Conservation (phyloP, 768 basidiomycete genomes). For the Glaciozyma martinii region DNA sequence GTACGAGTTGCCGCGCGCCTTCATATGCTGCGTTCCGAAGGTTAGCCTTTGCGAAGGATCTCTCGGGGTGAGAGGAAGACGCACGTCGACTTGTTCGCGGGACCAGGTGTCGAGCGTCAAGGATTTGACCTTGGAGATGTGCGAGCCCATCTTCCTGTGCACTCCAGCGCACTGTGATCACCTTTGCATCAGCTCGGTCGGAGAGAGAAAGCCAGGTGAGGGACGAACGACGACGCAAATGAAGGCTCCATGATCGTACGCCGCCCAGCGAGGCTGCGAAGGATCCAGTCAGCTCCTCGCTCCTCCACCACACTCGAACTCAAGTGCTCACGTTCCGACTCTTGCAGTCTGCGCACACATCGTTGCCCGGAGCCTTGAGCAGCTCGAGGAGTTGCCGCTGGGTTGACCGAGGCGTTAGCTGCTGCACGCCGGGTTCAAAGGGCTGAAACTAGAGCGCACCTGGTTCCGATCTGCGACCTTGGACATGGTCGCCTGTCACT, state of each 20-base stretch:
- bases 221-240: constrained; percentile 52
- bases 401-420: background rate
- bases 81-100: constrained; percentile 77
- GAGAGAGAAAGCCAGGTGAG: constrained; percentile 21
- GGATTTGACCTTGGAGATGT: constrained; percentile 93
- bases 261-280: constrained; percentile 59
- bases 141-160: constrained; percentile 89
- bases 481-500: background rate
- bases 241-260: constrained; percentile 78
- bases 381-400: constrained; percentile 62
- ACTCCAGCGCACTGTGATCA: constrained; percentile 70
- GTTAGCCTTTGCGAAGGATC: background rate
- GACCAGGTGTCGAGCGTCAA: constrained; percentile 78
- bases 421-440: background rate
- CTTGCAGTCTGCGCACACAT: constrained; percentile 86
- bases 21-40: constrained; percentile 56
- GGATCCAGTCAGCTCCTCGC: background rate
- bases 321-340: constrained; percentile 45
- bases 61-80: constrained; percentile 33
- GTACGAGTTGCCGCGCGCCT: constrained; percentile 65
- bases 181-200: constrained; percentile 3
- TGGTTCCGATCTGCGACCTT: constrained; percentile 2
- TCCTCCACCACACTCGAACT: background rate
- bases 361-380: constrained; percentile 67
- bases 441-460: background rate